Base-by-base conservation (phyloP, 2,329 filamentous ascomycete species). In the Ophiostoma angusticollis region DNA sequence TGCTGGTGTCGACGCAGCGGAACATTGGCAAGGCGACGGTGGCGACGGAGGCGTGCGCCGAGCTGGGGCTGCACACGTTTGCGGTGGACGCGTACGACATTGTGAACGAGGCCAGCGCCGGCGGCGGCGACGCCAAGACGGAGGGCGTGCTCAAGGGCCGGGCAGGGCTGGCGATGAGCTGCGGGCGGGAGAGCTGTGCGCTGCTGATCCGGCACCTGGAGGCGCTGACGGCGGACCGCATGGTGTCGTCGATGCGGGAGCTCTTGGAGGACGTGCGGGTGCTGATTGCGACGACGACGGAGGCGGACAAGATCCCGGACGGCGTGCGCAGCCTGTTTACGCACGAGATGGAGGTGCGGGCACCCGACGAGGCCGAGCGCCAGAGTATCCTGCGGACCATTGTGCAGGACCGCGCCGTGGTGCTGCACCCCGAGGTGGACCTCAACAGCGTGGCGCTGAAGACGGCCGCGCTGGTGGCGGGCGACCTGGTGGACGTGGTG, bases 401-500 rank as follows among this genome's bases (percentile, higher is more conserved):
- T 25, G 72, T 95, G 24, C 72, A 82, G 24, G 78, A 85, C 42
- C 74, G 78, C 21, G 78, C 82, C 2, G 70, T 94, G 17, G 71
- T 74, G n/a, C 62, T 95, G 2, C 83, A 87, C 14, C 73, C 81
- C 0, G 80, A 87, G 36, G 84, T 95, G 4, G 86, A 95, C 40
- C 67, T 98, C 5, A 73, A 77, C 45, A 77, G 80, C 9, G 79
- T 98, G 13, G 91, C 91, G 1, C 71, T 98, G 36, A 96, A 96
- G 64, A 98, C 91, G 8, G 91, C 91, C 6, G 91, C 91, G 2
- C 68, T 98, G 7, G 91, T 98, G 3, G 91, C 91, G 16, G 91
- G 87, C 12, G 89, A 98, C 54, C 64, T 98, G 9, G 80, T 93
- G 2, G 91, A 98, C 54, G 89, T 98, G 0, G 84, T 95, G 23